These are phyloP conservation scores for Naematelia encephala DNA, from an alignment of 768 basidiomycete species.

Conservation along the genomic window DNA sequence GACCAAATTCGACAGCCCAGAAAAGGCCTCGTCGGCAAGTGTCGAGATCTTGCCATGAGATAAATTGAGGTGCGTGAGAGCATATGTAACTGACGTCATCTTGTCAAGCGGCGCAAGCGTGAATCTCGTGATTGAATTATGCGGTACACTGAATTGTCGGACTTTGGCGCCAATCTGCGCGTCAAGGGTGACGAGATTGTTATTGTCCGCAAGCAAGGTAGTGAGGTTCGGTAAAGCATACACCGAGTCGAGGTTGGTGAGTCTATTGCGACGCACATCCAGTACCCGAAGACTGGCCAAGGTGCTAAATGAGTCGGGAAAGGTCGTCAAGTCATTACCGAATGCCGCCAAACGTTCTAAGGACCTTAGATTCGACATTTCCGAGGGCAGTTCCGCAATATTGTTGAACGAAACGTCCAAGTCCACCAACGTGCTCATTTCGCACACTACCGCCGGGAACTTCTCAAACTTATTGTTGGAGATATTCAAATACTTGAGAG, in stretches of 20 bases:
- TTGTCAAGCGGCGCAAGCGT: constrained; percentile 56
- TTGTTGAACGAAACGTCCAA: constrained; percentile 94
- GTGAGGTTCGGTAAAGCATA: constrained; percentile 68
- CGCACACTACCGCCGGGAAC: constrained; percentile 71
- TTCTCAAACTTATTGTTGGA: constrained; percentile 88
- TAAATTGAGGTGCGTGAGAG: constrained; percentile 74
- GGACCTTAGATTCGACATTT: constrained; percentile 65
- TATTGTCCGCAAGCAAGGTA: constrained; percentile 73
- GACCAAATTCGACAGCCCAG: constrained; percentile 68
- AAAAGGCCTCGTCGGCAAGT: constrained; percentile 67
- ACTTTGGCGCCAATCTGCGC: constrained; percentile 68
- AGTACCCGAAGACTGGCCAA: constrained; percentile 65
- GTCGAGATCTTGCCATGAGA: constrained; percentile 83
- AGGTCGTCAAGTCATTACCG: constrained; percentile 73
- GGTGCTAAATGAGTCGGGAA: constrained; percentile 63
- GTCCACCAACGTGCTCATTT: constrained; percentile 69
- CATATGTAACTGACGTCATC: constrained; percentile 56
- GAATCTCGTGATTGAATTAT: constrained; percentile 68
- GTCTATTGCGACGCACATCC: constrained; percentile 81
- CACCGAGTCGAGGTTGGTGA: constrained; percentile 69
- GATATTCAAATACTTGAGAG: constrained; percentile 76
- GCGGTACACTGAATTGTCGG: constrained; percentile 67
- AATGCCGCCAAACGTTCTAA: constrained; percentile 74
- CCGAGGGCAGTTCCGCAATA: constrained; percentile 73
- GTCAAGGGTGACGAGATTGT: constrained; percentile 74